Evolutionary conservation across 1,139 yeast species (phyloP).

Genomic region (Geotrichum restrictum): DNA sequence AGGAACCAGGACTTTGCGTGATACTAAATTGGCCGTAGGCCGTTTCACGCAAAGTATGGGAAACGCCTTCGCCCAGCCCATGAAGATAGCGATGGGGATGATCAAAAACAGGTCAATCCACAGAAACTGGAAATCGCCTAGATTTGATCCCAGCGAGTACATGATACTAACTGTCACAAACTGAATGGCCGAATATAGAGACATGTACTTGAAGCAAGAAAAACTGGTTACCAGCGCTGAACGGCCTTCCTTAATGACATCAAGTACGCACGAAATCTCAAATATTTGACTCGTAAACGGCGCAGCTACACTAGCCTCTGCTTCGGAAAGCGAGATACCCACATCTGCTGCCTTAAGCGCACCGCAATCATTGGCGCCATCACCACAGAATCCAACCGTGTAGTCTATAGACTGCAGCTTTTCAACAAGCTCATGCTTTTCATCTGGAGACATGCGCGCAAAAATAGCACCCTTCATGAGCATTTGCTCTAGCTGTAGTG

Average conservation of each 20-base stretch:
- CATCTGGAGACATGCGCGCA: constrained; percentile 99
- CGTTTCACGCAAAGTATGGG: constrained; percentile 59
- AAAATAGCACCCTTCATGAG: constrained; percentile 72
- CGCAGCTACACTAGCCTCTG: constrained; percentile 98
- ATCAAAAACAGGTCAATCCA: constrained; percentile 88
- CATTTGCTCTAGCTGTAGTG: constrained; percentile 48
- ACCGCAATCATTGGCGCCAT: constrained; percentile 89
- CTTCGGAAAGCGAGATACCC: constrained; percentile 91
- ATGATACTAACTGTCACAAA: constrained; percentile 80
- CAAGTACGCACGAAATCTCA: constrained; percentile 87
- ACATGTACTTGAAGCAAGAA: constrained; percentile 97
- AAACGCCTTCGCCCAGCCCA: constrained; percentile 95
- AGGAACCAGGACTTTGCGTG: constrained; percentile 81
- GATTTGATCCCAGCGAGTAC: constrained; percentile 82
- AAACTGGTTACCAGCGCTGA: constrained; percentile 92
- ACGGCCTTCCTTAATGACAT: constrained; percentile 89
- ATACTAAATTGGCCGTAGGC: constrained; percentile 90
- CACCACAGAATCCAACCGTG: constrained; percentile 97
- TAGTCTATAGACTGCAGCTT: constrained; percentile 79
- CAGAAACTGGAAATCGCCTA: constrained; percentile 96
- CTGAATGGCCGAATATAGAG: constrained; percentile 93
- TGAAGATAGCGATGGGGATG: constrained; percentile 86
- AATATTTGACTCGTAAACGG: constrained; percentile 90
- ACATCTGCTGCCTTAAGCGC: constrained; percentile 97
- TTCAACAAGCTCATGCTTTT: constrained; percentile 90